These are phyloP conservation scores for Saccharomycopsis sp. DNA, from an alignment of 805 yeast species.

Conservation along the genomic window DNA sequence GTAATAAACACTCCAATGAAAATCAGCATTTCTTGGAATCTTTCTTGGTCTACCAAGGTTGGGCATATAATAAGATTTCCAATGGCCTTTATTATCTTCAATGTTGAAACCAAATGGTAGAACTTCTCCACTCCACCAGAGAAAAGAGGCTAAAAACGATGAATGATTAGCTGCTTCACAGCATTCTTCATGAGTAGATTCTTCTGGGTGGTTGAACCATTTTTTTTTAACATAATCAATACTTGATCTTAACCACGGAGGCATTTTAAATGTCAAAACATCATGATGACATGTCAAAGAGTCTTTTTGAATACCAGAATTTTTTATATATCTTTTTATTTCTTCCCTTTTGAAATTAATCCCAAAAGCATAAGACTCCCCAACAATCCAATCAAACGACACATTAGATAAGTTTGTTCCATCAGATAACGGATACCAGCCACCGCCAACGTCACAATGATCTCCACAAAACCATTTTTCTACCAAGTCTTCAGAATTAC, in stretches of 20 bases:
- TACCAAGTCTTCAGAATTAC: constrained; percentile 25
- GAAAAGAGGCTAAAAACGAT: constrained; percentile 20
- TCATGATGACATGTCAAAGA: constrained; percentile 45
- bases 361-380: constrained; percentile 42
- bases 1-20: constrained; percentile 62
- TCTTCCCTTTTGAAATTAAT: constrained; percentile 34
- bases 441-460: constrained; percentile 64
- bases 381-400: constrained; percentile 51
- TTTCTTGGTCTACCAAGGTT: constrained; percentile 44
- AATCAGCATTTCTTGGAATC: constrained; percentile 34
- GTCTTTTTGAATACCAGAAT: constrained; percentile 31
- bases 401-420: constrained; percentile 39
- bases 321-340: constrained; percentile 30
- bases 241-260: neutral
- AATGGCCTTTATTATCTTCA: constrained; percentile 37
- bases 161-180: neutral
- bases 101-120: constrained; percentile 47
- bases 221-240: too few relatives aligned
- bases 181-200: neutral
- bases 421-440: constrained; percentile 39
- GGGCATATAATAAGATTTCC: constrained; percentile 42
- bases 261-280: constrained; percentile 25
- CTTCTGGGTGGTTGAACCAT: neutral
- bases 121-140: constrained; percentile 57
- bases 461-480: constrained; percentile 65